A percentile compares a stretch with the other conserved stretches of the same genome.
Conservation (phyloP, 1,284 basidiomycete genomes). For the Boletus subluridellus region DNA sequence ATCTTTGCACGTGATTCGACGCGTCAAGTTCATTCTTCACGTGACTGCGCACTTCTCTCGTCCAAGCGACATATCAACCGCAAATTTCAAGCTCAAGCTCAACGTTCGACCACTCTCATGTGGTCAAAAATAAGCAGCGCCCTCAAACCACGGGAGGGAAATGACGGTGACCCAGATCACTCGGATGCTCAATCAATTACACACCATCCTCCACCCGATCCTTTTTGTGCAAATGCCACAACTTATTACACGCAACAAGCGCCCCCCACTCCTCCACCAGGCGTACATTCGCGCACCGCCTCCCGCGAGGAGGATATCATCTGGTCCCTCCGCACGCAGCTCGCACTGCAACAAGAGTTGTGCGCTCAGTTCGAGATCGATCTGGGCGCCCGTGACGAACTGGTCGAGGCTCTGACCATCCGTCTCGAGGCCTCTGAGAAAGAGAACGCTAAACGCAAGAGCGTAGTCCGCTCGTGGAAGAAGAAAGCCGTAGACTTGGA, state of each 20-base stretch:
- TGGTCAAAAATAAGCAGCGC: constrained; percentile 61
- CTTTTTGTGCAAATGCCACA: constrained; percentile 66
- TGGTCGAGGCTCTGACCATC: constrained; percentile 57
- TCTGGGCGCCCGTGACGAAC: constrained; percentile 63
- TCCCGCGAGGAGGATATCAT: constrained; percentile 69
- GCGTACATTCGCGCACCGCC: constrained; percentile 51
- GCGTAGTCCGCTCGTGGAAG: constrained; percentile 57
- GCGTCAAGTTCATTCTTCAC: constrained; percentile 31
- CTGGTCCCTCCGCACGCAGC: constrained; percentile 65
- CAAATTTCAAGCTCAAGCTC: neutral
- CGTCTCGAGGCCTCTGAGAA: constrained; percentile 54
- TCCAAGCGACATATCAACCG: neutral
- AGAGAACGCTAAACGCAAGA: constrained; percentile 57
- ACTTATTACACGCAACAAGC: constrained; percentile 73
- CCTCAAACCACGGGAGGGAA: constrained; percentile 44
- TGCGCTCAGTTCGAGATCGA: constrained; percentile 72
- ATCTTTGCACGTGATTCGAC: constrained; percentile 26
- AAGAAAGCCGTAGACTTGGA: constrained; percentile 72
- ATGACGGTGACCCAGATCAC: constrained; percentile 40
- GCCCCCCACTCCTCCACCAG: constrained; percentile 59
- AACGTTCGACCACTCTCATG: constrained; percentile 37
- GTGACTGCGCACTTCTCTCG: constrained; percentile 16
- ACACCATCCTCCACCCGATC: constrained; percentile 51
- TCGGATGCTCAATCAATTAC: constrained; percentile 40
- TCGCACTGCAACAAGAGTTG: constrained; percentile 65